Percentiles rank a stretch among this genome's conserved stretches.
Evolutionary conservation across 768 basidiomycete genomes (phyloP).

Genomic region (Pisolithus orientalis): DNA sequence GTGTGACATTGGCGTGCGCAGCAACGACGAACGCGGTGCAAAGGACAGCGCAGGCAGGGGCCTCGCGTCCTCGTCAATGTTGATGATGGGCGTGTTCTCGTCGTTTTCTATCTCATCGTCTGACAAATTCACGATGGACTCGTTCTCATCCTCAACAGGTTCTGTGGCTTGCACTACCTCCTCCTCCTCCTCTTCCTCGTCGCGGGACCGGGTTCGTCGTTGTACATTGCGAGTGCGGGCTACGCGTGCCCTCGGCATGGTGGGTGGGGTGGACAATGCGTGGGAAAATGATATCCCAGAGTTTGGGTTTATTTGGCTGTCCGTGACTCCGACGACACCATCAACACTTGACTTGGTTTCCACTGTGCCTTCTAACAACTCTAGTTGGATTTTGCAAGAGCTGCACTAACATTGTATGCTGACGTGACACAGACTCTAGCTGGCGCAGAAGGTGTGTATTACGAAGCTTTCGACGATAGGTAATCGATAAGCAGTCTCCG

Average conservation of each 20-base stretch:
- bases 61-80: slow-evolving; percentile 12
- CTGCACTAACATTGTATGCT: too few relatives aligned
- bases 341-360: too few relatives aligned
- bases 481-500: too few relatives aligned
- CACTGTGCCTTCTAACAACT: too few relatives aligned
- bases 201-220: slow-evolving; percentile 8
- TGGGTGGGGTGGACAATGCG: slow-evolving; percentile 5
- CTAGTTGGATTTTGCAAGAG: too few relatives aligned
- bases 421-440: too few relatives aligned
- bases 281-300: slow-evolving; percentile 11
- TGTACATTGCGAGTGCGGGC: slow-evolving; percentile 13
- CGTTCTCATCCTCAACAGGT: not conserved
- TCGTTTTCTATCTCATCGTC: slow-evolving; percentile 1
- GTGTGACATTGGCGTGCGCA: slow-evolving; percentile 20
- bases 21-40: slow-evolving; percentile 11
- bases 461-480: too few relatives aligned
- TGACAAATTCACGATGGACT: not conserved
- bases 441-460: too few relatives aligned
- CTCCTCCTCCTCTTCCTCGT: not conserved
- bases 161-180: not conserved
- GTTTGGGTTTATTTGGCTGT: too few relatives aligned
- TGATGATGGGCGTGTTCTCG: slow-evolving; percentile 12
- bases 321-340: too few relatives aligned
- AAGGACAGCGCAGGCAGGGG: not conserved
- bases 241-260: not conserved